Conservation (phyloP, 176 grass and related monocot species). For the Puccinellia tenuiflora region DNA sequence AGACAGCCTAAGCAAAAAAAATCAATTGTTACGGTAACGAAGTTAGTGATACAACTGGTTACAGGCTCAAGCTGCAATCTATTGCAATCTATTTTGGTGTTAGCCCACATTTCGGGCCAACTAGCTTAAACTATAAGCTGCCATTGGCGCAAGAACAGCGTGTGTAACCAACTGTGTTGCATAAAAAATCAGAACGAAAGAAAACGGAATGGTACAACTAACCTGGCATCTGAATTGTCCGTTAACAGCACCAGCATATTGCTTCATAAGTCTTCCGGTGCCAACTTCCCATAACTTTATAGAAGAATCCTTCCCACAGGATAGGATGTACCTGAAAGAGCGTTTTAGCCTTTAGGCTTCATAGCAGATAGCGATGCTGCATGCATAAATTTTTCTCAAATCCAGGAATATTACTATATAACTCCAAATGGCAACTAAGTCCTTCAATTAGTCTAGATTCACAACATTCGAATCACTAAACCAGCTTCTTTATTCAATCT, state of each 20-base stretch:
- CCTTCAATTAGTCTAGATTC: background rate
- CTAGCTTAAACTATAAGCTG: background rate
- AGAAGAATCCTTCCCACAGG: slow-evolving; percentile 85
- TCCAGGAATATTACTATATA: background rate
- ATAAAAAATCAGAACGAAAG: slow-evolving; percentile 11
- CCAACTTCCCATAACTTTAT: slow-evolving; percentile 94
- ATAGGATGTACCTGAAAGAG: slow-evolving; percentile 70
- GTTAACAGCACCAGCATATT: slow-evolving; percentile 74
- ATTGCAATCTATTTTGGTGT: background rate
- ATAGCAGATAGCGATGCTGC: slow-evolving; percentile 4
- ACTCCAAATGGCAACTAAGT: background rate
- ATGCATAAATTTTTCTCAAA: background rate
- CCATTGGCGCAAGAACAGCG: background rate
- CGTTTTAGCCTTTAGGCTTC: background rate
- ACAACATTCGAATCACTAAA: background rate
- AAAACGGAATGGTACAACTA: background rate
- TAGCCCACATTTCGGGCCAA: background rate
- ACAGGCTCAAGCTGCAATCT: background rate
- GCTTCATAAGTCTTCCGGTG: slow-evolving; percentile 72
- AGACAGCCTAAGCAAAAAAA: slow-evolving; percentile 60
- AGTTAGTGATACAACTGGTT: background rate
- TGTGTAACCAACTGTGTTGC: background rate
- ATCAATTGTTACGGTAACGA: background rate
- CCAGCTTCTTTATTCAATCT: background rate
- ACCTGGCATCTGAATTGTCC: slow-evolving; percentile 81